phyloP scores from a whole-genome alignment of 2,329 filamentous ascomycete genomes.

The Trichocomaceae sp. region DNA sequence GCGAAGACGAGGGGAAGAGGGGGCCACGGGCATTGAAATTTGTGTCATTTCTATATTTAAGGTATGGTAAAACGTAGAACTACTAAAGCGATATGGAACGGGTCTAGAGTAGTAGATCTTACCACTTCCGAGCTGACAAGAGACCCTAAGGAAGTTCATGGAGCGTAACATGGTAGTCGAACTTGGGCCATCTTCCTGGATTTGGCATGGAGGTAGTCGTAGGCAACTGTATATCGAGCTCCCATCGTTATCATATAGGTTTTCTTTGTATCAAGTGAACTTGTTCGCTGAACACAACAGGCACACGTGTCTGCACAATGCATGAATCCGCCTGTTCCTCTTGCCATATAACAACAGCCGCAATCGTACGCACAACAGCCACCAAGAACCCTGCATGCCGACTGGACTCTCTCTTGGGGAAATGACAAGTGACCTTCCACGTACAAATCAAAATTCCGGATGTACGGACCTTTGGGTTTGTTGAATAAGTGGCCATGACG shows the following conservation, averaged over 20 bases:
- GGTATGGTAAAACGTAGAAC: too few species aligned
- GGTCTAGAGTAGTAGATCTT: too few species aligned
- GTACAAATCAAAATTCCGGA: neutral
- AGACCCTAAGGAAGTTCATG: too few species aligned
- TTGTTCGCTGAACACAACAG: neutral
- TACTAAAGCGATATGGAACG: too few species aligned
- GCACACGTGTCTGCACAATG: neutral
- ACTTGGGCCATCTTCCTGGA: neutral
- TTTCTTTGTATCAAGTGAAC: neutral
- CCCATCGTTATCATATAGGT: neutral
- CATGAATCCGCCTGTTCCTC: neutral
- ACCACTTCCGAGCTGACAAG: too few species aligned
- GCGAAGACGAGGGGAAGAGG: too few species aligned
- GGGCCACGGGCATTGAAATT: too few species aligned
- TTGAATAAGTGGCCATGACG: neutral
- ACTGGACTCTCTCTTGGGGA: neutral
- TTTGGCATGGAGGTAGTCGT: neutral
- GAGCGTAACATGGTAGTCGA: too few species aligned
- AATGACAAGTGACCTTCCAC: neutral
- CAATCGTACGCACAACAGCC: slow-evolving; percentile 1
- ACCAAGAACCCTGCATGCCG: neutral
- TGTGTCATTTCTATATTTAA: too few species aligned
- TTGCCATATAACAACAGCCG: neutral
- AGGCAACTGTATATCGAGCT: neutral
- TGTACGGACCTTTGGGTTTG: neutral